Evolutionary conservation across 2,329 filamentous ascomycete species (phyloP), one percentile per base, ranked within the genome.

Genomic region (Cordyceps pruinosa): DNA sequence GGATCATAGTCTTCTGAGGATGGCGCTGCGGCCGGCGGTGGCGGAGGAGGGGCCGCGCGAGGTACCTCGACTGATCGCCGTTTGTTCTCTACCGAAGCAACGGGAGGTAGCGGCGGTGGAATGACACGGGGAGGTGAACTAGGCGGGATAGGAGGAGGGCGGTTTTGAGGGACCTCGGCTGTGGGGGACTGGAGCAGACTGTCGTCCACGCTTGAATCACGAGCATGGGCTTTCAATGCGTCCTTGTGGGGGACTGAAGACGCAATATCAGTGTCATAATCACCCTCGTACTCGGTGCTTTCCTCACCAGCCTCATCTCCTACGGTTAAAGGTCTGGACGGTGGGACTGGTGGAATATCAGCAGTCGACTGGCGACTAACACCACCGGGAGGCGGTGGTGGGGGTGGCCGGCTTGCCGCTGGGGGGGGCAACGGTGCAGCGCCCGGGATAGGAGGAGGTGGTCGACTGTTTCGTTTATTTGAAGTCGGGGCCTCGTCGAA

Each of bases 251-350:
- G 90, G n/a, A 84, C 90, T 10, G 90, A 87, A n/a, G 92, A 90
- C 2, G 88, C 92, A 68, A 97, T 97, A 69, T 97, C 94, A 7
- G 94, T 97, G 65, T 97, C 94, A 69, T 97, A 97, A 68, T 97
- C 94, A 7, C 93, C 94, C 68, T 99, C 94, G 67, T 97, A 97
- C 67, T 97, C 93, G 0, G 90, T 95, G 34, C 90, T 81, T 66
- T 95, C 91, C 59, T 88, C 90, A 26, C 84, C 86, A 15, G 87
- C 86, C 32, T 85, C 85, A 32, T 88, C 86, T 25, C 74, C 80
- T 60, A 75, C 75, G 58, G 74, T 70, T 10, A 66, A 63, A 12
- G 72, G 72, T 60, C 78, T 67, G 56, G 72, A 63, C 25, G 79
- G 73, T 13, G 76, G 73, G 12, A 73, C 64, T 2, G 69, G 64